Evolutionary conservation across 1,284 basidiomycete species (phyloP).

Genomic region (Takashimella koratensis): DNA sequence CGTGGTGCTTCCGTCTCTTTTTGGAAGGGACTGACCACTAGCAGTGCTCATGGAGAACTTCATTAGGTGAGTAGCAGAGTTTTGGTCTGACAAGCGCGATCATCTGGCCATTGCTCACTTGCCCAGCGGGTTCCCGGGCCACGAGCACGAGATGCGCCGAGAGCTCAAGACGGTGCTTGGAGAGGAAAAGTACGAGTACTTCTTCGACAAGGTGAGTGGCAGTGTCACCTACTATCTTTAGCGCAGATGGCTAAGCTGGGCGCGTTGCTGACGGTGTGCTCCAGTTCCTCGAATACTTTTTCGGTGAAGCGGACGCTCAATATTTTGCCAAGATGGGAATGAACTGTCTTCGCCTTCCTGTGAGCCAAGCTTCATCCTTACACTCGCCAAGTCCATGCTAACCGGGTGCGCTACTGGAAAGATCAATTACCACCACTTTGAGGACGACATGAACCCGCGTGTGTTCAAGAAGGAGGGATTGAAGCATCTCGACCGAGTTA

Average conservation of each 20-base stretch:
- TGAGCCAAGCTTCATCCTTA: no score
- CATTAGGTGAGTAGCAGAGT: conserved; percentile 13
- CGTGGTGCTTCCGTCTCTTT: background rate
- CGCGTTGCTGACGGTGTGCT: background rate
- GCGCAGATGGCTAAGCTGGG: no score
- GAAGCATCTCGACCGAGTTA: conserved; percentile 34
- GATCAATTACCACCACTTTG: conserved; percentile 38
- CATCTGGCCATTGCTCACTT: no score
- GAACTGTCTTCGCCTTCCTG: conserved; percentile 59
- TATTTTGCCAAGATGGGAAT: conserved; percentile 63
- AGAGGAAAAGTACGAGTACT: conserved; percentile 61
- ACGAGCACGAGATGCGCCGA: conserved; percentile 57
- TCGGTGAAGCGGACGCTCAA: conserved; percentile 60
- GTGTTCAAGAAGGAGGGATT: conserved; percentile 37
- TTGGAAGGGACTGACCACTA: background rate
- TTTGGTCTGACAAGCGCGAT: background rate
- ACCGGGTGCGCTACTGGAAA: background rate
- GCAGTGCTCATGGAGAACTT: conserved; percentile 20
- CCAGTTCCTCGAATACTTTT: conserved; percentile 68
- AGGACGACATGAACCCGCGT: conserved; percentile 33
- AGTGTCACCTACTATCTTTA: background rate
- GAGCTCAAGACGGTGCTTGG: conserved; percentile 61
- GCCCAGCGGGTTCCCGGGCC: background rate
- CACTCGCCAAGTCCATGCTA: no score
- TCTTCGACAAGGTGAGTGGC: conserved; percentile 62